A percentile compares a stretch with the other conserved stretches of the same genome.
phyloP scores from a whole-genome alignment of 148 eudicot genomes.

The Vaccinium macrocarpon region DNA sequence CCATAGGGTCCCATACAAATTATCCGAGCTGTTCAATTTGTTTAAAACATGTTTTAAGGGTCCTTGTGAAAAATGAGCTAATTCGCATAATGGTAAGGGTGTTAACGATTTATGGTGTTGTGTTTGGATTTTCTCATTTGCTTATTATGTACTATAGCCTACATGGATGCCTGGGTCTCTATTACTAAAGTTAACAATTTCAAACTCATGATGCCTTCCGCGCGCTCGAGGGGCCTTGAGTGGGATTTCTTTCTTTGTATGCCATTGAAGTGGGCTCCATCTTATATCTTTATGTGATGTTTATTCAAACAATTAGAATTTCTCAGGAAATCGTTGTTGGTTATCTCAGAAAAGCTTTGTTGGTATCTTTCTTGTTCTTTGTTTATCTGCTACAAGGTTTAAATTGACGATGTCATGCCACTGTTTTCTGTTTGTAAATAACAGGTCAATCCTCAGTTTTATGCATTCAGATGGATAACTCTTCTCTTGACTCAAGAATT shows the following conservation, averaged over 20 bases:
- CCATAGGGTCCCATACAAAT: too few species aligned
- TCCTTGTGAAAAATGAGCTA: too few species aligned
- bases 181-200: not conserved
- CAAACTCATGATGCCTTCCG: not conserved
- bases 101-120: not conserved
- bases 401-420: conserved; percentile 1
- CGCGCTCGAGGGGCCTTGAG: too few species aligned
- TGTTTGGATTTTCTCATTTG: not conserved
- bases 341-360: not conserved
- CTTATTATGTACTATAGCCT: not conserved
- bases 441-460: conserved; percentile 99
- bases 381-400: not conserved
- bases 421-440: conserved; percentile 18
- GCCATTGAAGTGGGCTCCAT: not conserved
- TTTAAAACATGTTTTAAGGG: too few species aligned
- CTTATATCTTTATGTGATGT: not conserved
- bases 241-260: not conserved
- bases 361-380: not conserved
- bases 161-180: not conserved
- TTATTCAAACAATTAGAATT: not conserved
- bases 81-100: too few species aligned
- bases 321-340: not conserved
- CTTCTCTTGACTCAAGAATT: conserved; percentile 99
- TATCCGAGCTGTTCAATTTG: too few species aligned
- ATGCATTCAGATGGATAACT: conserved; percentile 98